Conservation (phyloP, 2,329 filamentous ascomycete genomes). For the Venturia aucupariae region DNA sequence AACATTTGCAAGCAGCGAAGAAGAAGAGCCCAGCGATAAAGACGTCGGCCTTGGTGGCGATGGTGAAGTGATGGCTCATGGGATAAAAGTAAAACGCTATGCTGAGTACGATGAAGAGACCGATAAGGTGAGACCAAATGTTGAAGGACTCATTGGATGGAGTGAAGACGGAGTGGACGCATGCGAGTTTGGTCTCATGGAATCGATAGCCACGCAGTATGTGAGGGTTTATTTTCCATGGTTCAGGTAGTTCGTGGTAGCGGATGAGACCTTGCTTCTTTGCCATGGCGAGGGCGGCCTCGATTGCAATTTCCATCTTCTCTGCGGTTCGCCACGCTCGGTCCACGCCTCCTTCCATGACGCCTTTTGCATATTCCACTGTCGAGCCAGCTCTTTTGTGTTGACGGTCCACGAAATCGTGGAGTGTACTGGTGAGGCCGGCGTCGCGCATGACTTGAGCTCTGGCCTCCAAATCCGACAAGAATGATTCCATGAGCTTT, state of each 20-base stretch:
- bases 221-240: slow-evolving; percentile 92
- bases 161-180: slow-evolving; percentile 71
- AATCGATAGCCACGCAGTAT: slow-evolving; percentile 91
- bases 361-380: slow-evolving; percentile 62
- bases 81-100: slow-evolving; percentile 97
- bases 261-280: slow-evolving; percentile 72
- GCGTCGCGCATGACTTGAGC: slow-evolving; percentile 72
- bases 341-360: slow-evolving; percentile 73
- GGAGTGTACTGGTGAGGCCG: slow-evolving; percentile 63
- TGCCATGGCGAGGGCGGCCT: slow-evolving; percentile 64
- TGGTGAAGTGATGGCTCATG: slow-evolving; percentile 71
- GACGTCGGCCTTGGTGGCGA: slow-evolving; percentile 80
- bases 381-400: slow-evolving; percentile 73
- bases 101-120: slow-evolving; percentile 76
- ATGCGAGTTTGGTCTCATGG: slow-evolving; percentile 81
- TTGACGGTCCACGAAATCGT: slow-evolving; percentile 66
- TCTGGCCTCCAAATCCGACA: slow-evolving; percentile 75
- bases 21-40: slow-evolving; percentile 92
- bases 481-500: slow-evolving; percentile 72
- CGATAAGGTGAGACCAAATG: slow-evolving; percentile 93
- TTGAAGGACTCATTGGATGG: slow-evolving; percentile 93
- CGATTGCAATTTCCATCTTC: slow-evolving; percentile 51
- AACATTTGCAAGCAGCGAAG: slow-evolving; percentile 87
- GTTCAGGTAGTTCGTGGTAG: slow-evolving; percentile 82
- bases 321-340: slow-evolving; percentile 75